Base-by-base conservation (phyloP, 1,284 basidiomycete species). In the Puccinia triticina region DNA sequence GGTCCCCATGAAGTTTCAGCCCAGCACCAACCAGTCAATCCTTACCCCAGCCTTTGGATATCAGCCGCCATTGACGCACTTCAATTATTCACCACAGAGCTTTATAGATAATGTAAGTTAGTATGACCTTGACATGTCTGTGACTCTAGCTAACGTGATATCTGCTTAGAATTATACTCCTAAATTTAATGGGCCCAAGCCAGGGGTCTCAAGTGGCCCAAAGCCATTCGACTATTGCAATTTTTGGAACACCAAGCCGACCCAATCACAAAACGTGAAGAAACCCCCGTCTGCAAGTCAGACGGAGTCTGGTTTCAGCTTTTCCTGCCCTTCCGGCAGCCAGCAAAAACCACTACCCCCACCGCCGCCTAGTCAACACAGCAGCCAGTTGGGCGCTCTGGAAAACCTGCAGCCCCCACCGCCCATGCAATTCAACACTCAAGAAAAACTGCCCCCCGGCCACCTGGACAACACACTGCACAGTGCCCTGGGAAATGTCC, bases 151-250 rank as follows among this genome's bases (percentile, higher is more conserved):
- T 50, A 50, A 50, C 48, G 16, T 50, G 10, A 50, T 50, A 2
- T 50, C 14, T 50, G 34, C 59, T 34, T 61, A 26, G 26, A 18
- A 26, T 34, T 61, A 16, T 29, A 61, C n/a, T 57, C n/a, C 59
- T 29, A 2, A 12, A 8, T 14, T 18, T 12, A n/a, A n/a, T 21
- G 7, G 26, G 12, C 66, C 66, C 43, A 71, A 50, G 29, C 43
- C 43, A 26, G 23, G 8, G 37, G 40, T 32, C 46, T n/a, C 37
- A 48, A 53, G 48, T 71, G 69, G 69, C 43, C 69, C 69, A 2
- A 71, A 71, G 69, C 69, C 69, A 26, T 71, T 71, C 18, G 46
- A 71, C 48, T 71, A 71, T 50, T 71, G 43, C 11, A 4, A 71
- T 3, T 71, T n/a, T 71, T 71, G 69, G 69, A 71, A 71, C 34